Percentiles rank a stretch among this genome's conserved stretches.
These are phyloP conservation scores for Cercospora berteroae DNA, from an alignment of 2,329 filamentous ascomycete species.

Conservation along the genomic window DNA sequence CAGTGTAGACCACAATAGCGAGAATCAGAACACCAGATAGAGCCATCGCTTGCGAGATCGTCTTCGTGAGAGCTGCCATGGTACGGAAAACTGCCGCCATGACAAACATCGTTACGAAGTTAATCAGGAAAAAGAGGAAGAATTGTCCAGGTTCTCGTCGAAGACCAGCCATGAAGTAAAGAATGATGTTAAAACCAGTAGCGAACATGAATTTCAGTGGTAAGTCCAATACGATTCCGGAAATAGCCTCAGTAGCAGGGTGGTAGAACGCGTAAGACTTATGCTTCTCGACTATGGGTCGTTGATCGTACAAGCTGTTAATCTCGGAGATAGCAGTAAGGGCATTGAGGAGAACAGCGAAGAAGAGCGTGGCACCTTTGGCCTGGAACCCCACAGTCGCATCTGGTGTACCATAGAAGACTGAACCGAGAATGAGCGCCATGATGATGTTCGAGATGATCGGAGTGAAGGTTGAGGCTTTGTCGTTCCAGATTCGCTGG, in stretches of 20 bases:
- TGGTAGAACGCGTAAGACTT: conserved; percentile 44
- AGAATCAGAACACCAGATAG: conserved; percentile 54
- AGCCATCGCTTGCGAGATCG: conserved; percentile 62
- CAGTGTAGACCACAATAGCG: conserved; percentile 62
- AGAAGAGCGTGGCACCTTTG: conserved; percentile 59
- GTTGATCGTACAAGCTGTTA: conserved; percentile 57
- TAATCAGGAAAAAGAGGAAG: conserved; percentile 64
- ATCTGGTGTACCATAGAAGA: conserved; percentile 56
- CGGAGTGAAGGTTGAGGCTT: conserved; percentile 48
- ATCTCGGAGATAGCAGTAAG: conserved; percentile 63
- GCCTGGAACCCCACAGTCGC: conserved; percentile 54
- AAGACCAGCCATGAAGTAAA: conserved; percentile 59
- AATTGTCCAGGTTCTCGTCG: conserved; percentile 46
- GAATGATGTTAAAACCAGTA: conserved; percentile 53
- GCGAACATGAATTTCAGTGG: conserved; percentile 57
- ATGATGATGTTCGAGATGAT: conserved; percentile 54
- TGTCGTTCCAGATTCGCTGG: conserved; percentile 55
- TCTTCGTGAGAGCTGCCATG: conserved; percentile 58
- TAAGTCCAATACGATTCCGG: conserved; percentile 55
- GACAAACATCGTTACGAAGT: conserved; percentile 56
- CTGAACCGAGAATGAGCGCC: conserved; percentile 60
- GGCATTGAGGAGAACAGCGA: conserved; percentile 60
- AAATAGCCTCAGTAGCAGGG: conserved; percentile 50
- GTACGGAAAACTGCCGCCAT: conserved; percentile 60
- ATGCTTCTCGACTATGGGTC: conserved; percentile 51